Evolutionary conservation across 1,139 yeast species (phyloP).

Genomic region (Candida labiduridarum): DNA sequence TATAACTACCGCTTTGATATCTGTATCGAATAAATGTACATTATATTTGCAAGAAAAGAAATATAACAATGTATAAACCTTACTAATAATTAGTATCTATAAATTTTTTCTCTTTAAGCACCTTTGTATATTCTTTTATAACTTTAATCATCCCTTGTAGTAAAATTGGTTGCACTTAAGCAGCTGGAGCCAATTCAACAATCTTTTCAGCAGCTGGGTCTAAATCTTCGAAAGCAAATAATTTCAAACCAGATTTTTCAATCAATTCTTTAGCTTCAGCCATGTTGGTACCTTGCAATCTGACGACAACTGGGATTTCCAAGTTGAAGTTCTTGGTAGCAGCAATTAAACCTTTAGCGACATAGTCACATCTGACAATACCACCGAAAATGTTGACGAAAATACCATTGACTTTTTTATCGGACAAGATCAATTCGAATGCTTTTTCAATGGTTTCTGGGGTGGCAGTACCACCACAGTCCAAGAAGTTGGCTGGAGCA

Average conservation of each 20-base stretch:
- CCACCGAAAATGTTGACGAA: slow-evolving; percentile 99
- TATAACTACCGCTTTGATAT: neutral
- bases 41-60: neutral
- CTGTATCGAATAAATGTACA: neutral
- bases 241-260: slow-evolving; percentile 87
- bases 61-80: neutral
- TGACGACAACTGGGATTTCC: slow-evolving; percentile 92
- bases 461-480: slow-evolving; percentile 99
- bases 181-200: slow-evolving; percentile 63
- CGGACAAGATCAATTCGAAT: slow-evolving; percentile 88
- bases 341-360: slow-evolving; percentile 94
- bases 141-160: neutral
- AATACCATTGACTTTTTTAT: slow-evolving; percentile 89
- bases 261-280: slow-evolving; percentile 87
- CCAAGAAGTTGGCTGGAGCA: slow-evolving; percentile 98
- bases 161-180: slow-evolving; percentile 6
- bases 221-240: slow-evolving; percentile 87
- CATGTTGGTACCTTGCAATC: slow-evolving; percentile 98
- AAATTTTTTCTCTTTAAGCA: neutral
- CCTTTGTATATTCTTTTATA: neutral
- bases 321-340: slow-evolving; percentile 96
- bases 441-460: slow-evolving; percentile 98
- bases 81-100: neutral
- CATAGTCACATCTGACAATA: slow-evolving; percentile 98
- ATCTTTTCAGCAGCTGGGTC: slow-evolving; percentile 98